These are phyloP conservation scores for Avicennia marina DNA, from an alignment of 257 asterid species.

Conservation along the genomic window DNA sequence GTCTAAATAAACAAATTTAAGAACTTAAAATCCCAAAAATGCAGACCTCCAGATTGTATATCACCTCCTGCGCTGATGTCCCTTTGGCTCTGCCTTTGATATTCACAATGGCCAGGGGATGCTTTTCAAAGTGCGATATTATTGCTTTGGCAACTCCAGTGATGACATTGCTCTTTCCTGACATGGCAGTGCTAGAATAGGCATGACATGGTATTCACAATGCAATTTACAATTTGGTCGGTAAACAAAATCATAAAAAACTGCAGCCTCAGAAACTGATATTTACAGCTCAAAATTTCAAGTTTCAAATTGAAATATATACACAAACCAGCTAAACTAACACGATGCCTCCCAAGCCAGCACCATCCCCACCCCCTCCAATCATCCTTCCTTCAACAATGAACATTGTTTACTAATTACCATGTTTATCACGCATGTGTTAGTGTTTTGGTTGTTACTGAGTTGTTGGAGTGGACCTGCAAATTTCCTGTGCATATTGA, in stretches of 20 bases:
- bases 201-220: neutral
- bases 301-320: too few relatives aligned
- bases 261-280: too few relatives aligned
- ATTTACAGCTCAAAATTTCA: too few relatives aligned
- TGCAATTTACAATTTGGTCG: neutral
- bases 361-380: too few relatives aligned
- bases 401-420: too few relatives aligned
- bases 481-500: too few relatives aligned
- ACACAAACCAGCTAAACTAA: too few relatives aligned
- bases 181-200: too few relatives aligned
- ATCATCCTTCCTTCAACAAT: too few relatives aligned
- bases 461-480: neutral
- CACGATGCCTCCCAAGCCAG: too few relatives aligned
- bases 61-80: slow-evolving; percentile 85
- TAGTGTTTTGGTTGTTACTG: neutral
- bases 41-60: slow-evolving; percentile 75
- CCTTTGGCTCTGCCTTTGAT: slow-evolving; percentile 96
- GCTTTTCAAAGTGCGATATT: slow-evolving; percentile 60
- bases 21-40: neutral
- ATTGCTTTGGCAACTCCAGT: slow-evolving; percentile 68
- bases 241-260: neutral
- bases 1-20: neutral
- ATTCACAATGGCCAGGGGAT: slow-evolving; percentile 86
- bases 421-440: neutral
- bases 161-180: slow-evolving; percentile 78